Conservation (phyloP, 768 basidiomycete species). For the Lactarius sanguifluus region DNA sequence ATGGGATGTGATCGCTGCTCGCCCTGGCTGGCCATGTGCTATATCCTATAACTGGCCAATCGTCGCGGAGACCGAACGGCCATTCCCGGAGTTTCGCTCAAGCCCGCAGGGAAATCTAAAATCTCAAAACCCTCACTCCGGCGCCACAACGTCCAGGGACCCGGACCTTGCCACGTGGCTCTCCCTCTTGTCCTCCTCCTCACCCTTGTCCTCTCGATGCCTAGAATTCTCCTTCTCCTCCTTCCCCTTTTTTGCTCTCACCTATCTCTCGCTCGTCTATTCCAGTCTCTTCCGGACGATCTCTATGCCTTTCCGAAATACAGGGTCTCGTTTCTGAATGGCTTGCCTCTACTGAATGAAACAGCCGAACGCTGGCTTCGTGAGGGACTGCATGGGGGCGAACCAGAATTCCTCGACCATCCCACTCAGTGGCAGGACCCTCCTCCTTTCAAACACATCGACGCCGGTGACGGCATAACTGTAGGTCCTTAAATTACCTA, state of each 20-base stretch:
- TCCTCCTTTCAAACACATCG: conserved; percentile 57
- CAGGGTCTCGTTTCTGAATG: conserved; percentile 74
- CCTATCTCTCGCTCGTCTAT: conserved; percentile 31
- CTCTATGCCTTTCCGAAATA: conserved; percentile 81
- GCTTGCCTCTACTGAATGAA: conserved; percentile 67
- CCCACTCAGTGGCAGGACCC: conserved; percentile 43
- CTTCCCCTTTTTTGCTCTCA: conserved; percentile 9
- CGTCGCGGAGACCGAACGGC: conserved; percentile 29
- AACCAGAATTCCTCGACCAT: conserved; percentile 73
- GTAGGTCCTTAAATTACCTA: conserved; percentile 17
- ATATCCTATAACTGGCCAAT: conserved; percentile 14
- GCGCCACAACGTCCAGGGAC: conserved; percentile 32
- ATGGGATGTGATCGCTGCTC: conserved; percentile 5
- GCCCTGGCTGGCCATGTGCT: conserved; percentile 25
- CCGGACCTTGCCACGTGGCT: conserved; percentile 27
- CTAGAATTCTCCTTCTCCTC: neutral
- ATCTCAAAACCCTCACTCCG: conserved; percentile 19
- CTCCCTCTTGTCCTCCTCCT: conserved; percentile 24
- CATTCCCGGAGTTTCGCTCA: conserved; percentile 24
- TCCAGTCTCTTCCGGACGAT: conserved; percentile 78
- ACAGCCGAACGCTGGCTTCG: conserved; percentile 75
- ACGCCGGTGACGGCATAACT: conserved; percentile 46
- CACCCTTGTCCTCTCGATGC: conserved; percentile 30
- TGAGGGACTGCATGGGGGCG: conserved; percentile 71
- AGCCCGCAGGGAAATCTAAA: conserved; percentile 15